Conservation (phyloP, 2,329 filamentous ascomycete species). For the Fusarium compactum region DNA sequence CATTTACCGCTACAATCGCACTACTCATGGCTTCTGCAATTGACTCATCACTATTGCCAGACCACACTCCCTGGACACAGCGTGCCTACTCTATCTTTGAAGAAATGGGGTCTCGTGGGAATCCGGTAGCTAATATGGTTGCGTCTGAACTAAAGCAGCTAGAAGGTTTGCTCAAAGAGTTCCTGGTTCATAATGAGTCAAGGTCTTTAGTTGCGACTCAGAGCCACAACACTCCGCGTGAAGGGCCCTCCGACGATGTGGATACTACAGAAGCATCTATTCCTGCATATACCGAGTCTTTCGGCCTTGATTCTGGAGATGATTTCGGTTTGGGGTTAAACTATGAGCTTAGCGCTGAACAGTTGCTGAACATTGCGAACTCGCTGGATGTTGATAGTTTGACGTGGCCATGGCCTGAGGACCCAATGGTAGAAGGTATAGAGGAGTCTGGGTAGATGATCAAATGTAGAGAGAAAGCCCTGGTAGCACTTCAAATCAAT, state of each 20-base stretch:
- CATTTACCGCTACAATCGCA: slow-evolving; percentile 52
- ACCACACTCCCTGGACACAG: slow-evolving; percentile 53
- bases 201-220: not conserved
- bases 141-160: slow-evolving; percentile 27
- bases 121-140: slow-evolving; percentile 58
- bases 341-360: slow-evolving; percentile 39
- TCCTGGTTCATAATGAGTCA: slow-evolving; percentile 7
- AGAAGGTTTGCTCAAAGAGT: slow-evolving; percentile 16
- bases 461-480: not conserved
- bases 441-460: not conserved
- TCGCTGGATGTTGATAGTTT: slow-evolving; percentile 40
- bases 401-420: slow-evolving; percentile 37
- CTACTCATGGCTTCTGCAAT: slow-evolving; percentile 55
- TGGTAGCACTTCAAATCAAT: not conserved
- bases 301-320: slow-evolving; percentile 9
- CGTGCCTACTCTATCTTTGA: slow-evolving; percentile 59
- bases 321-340: slow-evolving; percentile 25
- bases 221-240: slow-evolving; percentile 3
- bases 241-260: not conserved
- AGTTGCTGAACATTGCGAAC: slow-evolving; percentile 37
- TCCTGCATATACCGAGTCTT: slow-evolving; percentile 6
- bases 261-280: not conserved
- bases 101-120: slow-evolving; percentile 60
- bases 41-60: slow-evolving; percentile 52
- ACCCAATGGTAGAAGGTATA: not conserved